Conservation (phyloP, 106 monocot genomes). For the Chionographis japonica region DNA sequence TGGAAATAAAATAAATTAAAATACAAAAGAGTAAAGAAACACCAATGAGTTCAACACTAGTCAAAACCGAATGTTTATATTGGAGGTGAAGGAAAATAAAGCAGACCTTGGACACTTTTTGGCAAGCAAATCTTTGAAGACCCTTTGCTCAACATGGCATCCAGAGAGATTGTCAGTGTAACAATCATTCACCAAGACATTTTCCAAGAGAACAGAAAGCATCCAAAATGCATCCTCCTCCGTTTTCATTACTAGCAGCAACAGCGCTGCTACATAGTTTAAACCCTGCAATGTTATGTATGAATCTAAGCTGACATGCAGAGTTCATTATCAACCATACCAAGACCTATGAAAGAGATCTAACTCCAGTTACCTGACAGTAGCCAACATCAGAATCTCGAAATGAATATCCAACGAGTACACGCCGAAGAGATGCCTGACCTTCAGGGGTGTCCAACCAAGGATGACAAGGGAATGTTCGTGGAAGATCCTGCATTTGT, state of each 20-base stretch:
- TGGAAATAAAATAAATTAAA: background rate
- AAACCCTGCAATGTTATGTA: constrained; percentile 54
- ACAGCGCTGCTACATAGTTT: constrained; percentile 90
- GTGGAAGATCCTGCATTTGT: constrained; percentile 74
- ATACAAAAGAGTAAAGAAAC: background rate
- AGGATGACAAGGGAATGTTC: constrained; percentile 94
- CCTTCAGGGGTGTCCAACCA: constrained; percentile 90
- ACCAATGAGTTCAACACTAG: background rate
- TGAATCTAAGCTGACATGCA: background rate
- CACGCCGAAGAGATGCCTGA: constrained; percentile 87
- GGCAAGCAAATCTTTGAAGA: constrained; percentile 89
- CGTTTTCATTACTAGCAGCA: constrained; percentile 89
- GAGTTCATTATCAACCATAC: background rate
- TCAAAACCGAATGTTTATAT: background rate
- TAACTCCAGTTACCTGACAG: constrained; percentile 60
- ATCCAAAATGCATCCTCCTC: constrained; percentile 99
- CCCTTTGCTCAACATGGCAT: constrained; percentile 98
- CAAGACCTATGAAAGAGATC: background rate
- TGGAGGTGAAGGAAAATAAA: background rate
- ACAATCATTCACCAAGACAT: constrained; percentile 92
- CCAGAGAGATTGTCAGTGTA: constrained; percentile 95
- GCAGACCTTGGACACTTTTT: constrained; percentile 91
- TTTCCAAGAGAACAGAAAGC: constrained; percentile 91
- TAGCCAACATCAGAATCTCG: constrained; percentile 98
- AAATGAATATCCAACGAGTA: constrained; percentile 96